A percentile compares a stretch with the other conserved stretches of the same genome.
phyloP scores from a whole-genome alignment of 192 early-diverging fungal genomes.

The Spizellomyces punctatus region DNA sequence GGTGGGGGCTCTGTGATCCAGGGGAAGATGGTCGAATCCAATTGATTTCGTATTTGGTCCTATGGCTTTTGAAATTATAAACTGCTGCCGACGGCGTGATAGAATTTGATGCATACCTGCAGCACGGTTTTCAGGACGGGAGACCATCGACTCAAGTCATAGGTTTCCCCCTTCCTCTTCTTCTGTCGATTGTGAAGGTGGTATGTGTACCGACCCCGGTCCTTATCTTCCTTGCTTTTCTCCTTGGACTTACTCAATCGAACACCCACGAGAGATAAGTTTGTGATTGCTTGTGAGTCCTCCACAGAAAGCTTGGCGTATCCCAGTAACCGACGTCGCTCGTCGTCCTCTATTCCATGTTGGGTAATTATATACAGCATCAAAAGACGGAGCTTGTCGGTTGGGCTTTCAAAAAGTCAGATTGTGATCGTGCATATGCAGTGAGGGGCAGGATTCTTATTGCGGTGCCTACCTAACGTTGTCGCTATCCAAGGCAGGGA shows the following conservation, averaged over 20 bases:
- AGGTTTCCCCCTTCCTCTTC: conserved; percentile 59
- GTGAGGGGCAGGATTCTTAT: too few relatives aligned
- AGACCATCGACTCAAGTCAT: conserved; percentile 77
- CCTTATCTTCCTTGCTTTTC: conserved; percentile 51
- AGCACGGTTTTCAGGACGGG: conserved; percentile 72
- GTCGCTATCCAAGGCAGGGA: conserved; percentile 73
- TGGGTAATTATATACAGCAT: conserved; percentile 82
- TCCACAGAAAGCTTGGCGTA: conserved; percentile 72
- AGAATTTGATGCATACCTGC: conserved; percentile 48
- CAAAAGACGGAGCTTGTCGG: conserved; percentile 77
- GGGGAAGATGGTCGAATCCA: conserved; percentile 68
- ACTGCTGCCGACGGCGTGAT: conserved; percentile 42
- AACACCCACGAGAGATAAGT: conserved; percentile 69
- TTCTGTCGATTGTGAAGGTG: conserved; percentile 56
- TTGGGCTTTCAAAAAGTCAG: conserved; percentile 39
- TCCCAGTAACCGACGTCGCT: conserved; percentile 66
- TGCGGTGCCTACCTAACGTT: conserved; percentile 49
- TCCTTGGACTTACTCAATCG: conserved; percentile 49
- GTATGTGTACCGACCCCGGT: conserved; percentile 40
- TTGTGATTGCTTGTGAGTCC: conserved; percentile 79
- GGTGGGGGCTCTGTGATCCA: conserved; percentile 59
- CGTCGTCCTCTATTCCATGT: conserved; percentile 74
- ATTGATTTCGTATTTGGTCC: conserved; percentile 49
- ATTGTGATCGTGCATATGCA: neutral
- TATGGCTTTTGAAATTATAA: conserved; percentile 53